These are phyloP conservation scores for Eucalyptus regnans DNA, from an alignment of 345 rosid species.

Conservation along the genomic window DNA sequence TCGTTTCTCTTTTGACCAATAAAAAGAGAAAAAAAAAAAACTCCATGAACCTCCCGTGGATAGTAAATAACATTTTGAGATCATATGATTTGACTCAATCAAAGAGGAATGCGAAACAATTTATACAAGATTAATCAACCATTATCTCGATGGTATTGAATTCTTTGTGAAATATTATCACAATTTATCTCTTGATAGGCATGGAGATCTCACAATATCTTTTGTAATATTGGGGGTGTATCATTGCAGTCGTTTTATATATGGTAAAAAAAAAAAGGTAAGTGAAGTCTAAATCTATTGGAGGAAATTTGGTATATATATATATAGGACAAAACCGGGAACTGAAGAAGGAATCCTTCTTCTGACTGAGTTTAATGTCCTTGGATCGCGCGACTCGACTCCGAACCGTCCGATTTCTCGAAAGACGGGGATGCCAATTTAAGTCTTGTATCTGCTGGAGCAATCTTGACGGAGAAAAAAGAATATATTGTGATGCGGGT, in stretches of 20 bases:
- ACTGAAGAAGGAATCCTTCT: background rate
- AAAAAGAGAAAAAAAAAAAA: background rate
- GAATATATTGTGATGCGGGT: background rate
- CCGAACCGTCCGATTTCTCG: background rate
- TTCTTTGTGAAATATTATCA: background rate
- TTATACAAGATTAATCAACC: background rate
- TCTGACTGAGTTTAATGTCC: background rate
- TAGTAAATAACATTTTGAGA: background rate
- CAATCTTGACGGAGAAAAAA: background rate
- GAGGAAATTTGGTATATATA: too few species aligned
- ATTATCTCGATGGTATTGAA: accelerated
- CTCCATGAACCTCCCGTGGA: accelerated
- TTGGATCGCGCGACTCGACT: background rate
- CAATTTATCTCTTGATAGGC: background rate
- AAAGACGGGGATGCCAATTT: background rate
- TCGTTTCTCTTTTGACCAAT: background rate
- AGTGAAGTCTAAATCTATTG: background rate
- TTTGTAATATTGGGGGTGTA: background rate
- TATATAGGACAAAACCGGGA: background rate
- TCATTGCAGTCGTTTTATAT: background rate
- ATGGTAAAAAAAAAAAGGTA: background rate
- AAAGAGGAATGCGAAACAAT: background rate
- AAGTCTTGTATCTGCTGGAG: background rate
- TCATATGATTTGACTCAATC: background rate
- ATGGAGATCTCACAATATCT: background rate